These are phyloP conservation scores for Cyclotella baltica DNA, from an alignment of 108 stramenopile species.

Conservation along the genomic window DNA sequence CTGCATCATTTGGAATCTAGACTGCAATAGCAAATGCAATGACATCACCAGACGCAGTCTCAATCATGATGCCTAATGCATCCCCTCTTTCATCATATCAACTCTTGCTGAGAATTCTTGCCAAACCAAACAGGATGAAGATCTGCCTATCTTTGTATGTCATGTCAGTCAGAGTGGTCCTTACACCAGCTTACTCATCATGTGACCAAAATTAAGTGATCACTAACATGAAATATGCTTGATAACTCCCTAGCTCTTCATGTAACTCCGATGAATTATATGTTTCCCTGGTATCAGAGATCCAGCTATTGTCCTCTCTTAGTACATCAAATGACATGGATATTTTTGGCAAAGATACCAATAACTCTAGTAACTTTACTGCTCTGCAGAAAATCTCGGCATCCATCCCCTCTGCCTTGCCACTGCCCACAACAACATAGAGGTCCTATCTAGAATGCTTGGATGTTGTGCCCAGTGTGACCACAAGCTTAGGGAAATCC, in stretches of 20 bases:
- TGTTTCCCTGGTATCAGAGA: not conserved
- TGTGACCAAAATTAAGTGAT: not conserved
- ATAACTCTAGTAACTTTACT: no score
- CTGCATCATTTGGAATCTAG: not conserved
- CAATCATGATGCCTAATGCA: no score
- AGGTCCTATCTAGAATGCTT: not conserved
- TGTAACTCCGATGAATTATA: not conserved
- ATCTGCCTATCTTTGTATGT: no score
- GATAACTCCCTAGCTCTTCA: not conserved
- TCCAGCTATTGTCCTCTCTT: not conserved
- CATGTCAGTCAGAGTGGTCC: no score
- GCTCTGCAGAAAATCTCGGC: not conserved
- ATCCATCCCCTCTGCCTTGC: not conserved
- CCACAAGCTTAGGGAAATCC: not conserved
- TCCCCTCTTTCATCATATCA: no score
- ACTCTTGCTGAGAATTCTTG: no score
- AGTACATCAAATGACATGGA: no score
- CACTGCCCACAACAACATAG: not conserved
- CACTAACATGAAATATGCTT: not conserved
- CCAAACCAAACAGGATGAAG: no score
- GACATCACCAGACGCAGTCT: no score
- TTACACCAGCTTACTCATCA: no score
- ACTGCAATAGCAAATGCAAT: not conserved
- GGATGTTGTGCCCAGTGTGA: not conserved
- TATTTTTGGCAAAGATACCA: no score